A percentile compares a stretch with the other conserved stretches of the same genome.
Evolutionary conservation across 2,329 filamentous ascomycete genomes (phyloP).

Genomic region (Fusarium stilboides): DNA sequence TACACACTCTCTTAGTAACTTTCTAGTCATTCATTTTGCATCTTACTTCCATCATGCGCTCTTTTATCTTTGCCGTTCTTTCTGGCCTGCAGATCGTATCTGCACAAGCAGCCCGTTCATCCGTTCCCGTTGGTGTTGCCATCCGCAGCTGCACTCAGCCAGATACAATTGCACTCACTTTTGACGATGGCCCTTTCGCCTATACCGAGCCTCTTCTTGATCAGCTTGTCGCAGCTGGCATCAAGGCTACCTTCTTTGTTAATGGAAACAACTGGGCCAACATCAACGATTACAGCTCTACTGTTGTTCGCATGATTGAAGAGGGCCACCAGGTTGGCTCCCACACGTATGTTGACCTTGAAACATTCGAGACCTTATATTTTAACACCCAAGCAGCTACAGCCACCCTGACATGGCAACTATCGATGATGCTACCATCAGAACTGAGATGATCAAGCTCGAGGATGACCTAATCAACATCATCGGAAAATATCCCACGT

Average conservation of each 20-base stretch:
- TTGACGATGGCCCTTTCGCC: constrained; percentile 58
- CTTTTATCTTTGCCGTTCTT: neutral
- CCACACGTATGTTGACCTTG: constrained; percentile 55
- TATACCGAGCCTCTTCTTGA: constrained; percentile 56
- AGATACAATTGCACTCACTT: constrained; percentile 55
- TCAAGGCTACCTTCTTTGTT: constrained; percentile 52
- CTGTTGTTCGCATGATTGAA: constrained; percentile 58
- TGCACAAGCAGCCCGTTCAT: neutral
- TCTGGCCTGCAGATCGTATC: neutral
- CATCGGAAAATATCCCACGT: constrained; percentile 50
- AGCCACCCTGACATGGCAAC: constrained; percentile 54
- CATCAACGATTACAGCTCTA: constrained; percentile 35
- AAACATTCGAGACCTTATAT: constrained; percentile 10
- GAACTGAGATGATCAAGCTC: constrained; percentile 43
- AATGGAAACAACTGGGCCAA: constrained; percentile 39
- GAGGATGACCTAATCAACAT: constrained; percentile 54
- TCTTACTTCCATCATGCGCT: neutral
- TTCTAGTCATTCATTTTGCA: neutral
- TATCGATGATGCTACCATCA: constrained; percentile 45
- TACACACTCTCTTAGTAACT: neutral
- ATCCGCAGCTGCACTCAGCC: constrained; percentile 47
- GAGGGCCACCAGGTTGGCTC: constrained; percentile 69
- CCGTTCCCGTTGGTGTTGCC: constrained; percentile 29
- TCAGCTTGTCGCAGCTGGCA: constrained; percentile 41
- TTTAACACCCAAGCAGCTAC: constrained; percentile 12